These are phyloP conservation scores for Naganishia kalamii DNA, from an alignment of 768 basidiomycete genomes.

Conservation along the genomic window DNA sequence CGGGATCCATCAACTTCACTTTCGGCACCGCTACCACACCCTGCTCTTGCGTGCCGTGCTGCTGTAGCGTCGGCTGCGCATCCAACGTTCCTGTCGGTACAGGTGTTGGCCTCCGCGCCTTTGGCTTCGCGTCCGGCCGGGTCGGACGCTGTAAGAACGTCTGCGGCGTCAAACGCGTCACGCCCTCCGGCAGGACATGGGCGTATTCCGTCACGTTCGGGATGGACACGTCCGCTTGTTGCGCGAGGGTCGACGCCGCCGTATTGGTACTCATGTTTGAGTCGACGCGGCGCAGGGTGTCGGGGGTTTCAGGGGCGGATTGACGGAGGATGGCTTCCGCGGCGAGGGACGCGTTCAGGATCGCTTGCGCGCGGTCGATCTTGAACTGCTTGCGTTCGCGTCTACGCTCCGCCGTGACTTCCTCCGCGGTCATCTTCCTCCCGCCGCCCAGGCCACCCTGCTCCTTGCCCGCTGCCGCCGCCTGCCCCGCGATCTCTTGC, in stretches of 20 bases:
- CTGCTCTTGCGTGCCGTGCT: not conserved
- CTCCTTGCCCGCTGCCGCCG: conserved; percentile 5
- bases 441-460: no score
- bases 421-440: conserved; percentile 66
- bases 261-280: not conserved
- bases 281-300: conserved; percentile 9
- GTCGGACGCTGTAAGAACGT: conserved; percentile 44
- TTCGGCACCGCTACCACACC: not conserved
- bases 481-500: conserved; percentile 39
- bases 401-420: conserved; percentile 78
- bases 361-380: conserved; percentile 77
- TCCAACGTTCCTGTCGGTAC: not conserved
- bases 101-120: conserved; percentile 26
- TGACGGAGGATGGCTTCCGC: conserved; percentile 45
- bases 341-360: conserved; percentile 54
- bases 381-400: conserved; percentile 89
- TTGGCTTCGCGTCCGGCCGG: conserved; percentile 38
- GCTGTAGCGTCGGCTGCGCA: not conserved
- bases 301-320: not conserved
- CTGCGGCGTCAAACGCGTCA: conserved; percentile 38
- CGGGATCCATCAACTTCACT: conserved; percentile 1
- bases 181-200: conserved; percentile 26
- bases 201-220: conserved; percentile 15
- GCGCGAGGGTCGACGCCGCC: not conserved
- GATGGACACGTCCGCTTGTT: conserved; percentile 2